A percentile compares a stretch with the other conserved stretches of the same genome.
phyloP scores from a whole-genome alignment of 2,329 filamentous ascomycete genomes.

The Fusarium sp. region DNA sequence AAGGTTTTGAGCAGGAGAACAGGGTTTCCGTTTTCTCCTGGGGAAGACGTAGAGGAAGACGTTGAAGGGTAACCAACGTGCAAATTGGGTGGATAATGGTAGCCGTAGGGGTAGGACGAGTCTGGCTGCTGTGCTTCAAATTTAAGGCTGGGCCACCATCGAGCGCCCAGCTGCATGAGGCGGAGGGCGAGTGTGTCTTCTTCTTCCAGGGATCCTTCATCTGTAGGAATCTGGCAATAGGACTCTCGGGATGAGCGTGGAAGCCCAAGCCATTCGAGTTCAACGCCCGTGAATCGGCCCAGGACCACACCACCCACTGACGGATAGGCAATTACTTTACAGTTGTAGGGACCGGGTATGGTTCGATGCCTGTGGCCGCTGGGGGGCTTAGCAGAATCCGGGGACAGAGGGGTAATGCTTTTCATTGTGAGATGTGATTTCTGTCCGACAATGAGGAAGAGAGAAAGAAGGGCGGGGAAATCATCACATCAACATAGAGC shows the following conservation, averaged over 20 bases:
- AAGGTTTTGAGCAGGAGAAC: neutral
- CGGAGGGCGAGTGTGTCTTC: neutral
- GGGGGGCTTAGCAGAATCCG: neutral
- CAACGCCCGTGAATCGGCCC: neutral
- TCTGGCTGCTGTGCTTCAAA: neutral
- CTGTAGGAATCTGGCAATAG: neutral
- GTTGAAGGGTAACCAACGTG: neutral
- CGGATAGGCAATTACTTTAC: neutral
- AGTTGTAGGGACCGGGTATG: neutral
- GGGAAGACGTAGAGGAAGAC: neutral
- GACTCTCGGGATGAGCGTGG: neutral
- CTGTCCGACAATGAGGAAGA: neutral
- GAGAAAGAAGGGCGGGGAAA: neutral
- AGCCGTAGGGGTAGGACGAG: neutral
- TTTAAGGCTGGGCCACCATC: neutral
- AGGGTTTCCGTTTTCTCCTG: neutral
- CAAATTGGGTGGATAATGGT: neutral
- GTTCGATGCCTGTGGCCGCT: neutral
- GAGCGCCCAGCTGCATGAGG: neutral
- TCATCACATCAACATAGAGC: neutral
- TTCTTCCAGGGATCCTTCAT: neutral
- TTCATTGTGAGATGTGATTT: neutral
- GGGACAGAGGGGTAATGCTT: neutral
- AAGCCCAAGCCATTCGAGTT: neutral
- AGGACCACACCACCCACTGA: neutral